phyloP scores from a whole-genome alignment of 108 stramenopile species.

The Nitzschia inconspicua region DNA sequence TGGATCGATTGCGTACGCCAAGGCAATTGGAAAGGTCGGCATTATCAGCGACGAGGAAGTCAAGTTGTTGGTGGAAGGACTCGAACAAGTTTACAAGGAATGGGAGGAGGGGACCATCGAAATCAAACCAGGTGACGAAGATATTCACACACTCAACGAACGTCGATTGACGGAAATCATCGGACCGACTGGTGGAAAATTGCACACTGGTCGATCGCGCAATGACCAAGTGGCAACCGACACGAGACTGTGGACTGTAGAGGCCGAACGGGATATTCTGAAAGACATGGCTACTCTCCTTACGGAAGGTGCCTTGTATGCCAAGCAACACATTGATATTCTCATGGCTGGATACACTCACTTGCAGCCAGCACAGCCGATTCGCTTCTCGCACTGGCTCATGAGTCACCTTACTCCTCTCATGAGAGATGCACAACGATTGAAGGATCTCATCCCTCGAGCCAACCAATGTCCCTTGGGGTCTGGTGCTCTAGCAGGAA shows the following conservation, averaged over 20 bases:
- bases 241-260: conserved; percentile 94
- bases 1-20: conserved; percentile 95
- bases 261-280: conserved; percentile 76
- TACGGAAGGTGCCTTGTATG: conserved; percentile 63
- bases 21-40: conserved; percentile 82
- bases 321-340: conserved; percentile 84
- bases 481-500: conserved; percentile 96
- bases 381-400: conserved; percentile 96
- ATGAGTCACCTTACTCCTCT: conserved; percentile 92
- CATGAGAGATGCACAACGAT: conserved; percentile 89
- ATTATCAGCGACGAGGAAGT: conserved; percentile 89
- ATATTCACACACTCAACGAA: conserved; percentile 99
- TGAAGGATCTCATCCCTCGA: conserved; percentile 85
- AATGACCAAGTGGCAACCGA: conserved; percentile 99
- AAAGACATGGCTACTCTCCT: conserved; percentile 75
- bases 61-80: conserved; percentile 62
- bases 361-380: conserved; percentile 98
- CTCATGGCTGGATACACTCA: conserved; percentile 99
- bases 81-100: conserved; percentile 82
- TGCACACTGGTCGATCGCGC: conserved; percentile 97
- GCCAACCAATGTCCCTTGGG: conserved; percentile 95
- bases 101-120: conserved; percentile 90
- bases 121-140: conserved; percentile 92
- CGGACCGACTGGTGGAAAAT: conserved; percentile 91
- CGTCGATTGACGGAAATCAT: conserved; percentile 96